These are phyloP conservation scores for Mycena haematopus DNA, from an alignment of 768 basidiomycete genomes.

Conservation along the genomic window DNA sequence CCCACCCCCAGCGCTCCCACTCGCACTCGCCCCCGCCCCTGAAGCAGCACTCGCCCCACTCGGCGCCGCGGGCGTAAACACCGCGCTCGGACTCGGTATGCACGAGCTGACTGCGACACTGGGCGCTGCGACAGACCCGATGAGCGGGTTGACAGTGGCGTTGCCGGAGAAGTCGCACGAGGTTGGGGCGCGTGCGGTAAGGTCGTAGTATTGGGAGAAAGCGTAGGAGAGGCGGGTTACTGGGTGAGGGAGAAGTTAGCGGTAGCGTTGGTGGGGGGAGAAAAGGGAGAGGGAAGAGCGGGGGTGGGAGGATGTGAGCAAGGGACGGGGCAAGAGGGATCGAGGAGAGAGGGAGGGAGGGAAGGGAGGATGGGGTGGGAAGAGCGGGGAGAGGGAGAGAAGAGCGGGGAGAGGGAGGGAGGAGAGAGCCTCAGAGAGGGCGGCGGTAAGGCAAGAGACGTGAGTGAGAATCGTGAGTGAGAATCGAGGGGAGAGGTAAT, in stretches of 20 bases:
- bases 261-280: too few species aligned
- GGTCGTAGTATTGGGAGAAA: constrained; percentile 29
- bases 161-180: constrained; percentile 28
- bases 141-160: constrained; percentile 15
- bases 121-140: neutral
- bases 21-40: neutral
- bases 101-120: constrained; percentile 11
- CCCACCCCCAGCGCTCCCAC: neutral
- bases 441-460: too few species aligned
- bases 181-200: constrained; percentile 6
- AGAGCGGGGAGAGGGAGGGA: too few species aligned
- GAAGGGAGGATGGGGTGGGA: neutral
- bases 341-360: neutral
- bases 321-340: too few species aligned
- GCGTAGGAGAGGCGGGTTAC: constrained; percentile 27
- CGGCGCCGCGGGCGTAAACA: constrained; percentile 21
- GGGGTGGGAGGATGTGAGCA: too few species aligned
- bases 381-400: too few species aligned
- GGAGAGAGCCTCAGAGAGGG: too few species aligned
- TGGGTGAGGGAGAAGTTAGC: too few species aligned
- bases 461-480: too few species aligned
- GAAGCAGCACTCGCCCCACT: neutral
- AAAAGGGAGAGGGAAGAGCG: too few species aligned
- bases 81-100: constrained; percentile 20
- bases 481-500: too few species aligned